Evolutionary conservation across 768 basidiomycete genomes (phyloP).

Genomic region (Amanita phalloides): DNA sequence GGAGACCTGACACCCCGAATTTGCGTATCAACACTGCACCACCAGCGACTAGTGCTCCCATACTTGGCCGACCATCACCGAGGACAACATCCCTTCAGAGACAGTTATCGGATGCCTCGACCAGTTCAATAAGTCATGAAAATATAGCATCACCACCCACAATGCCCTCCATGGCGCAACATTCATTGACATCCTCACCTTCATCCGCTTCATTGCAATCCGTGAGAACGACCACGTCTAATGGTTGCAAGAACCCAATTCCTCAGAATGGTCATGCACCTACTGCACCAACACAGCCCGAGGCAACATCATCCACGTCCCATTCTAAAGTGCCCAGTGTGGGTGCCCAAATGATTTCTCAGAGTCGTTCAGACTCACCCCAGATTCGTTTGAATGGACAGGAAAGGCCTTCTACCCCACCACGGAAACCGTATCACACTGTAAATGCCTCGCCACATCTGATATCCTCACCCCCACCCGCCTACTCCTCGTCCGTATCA

Average conservation of each 20-base stretch:
- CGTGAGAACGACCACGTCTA: constrained; percentile 6
- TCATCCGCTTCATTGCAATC: constrained; percentile 13
- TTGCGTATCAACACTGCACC: constrained; percentile 7
- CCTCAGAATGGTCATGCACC: constrained; percentile 5
- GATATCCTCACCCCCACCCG: constrained; percentile 4
- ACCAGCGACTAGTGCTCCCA: constrained; percentile 5
- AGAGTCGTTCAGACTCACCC: not conserved
- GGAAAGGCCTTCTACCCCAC: constrained; percentile 17
- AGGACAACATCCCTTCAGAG: constrained; percentile 25
- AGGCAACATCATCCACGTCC: constrained; percentile 13
- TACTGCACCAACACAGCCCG: constrained; percentile 3
- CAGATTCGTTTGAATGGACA: not conserved
- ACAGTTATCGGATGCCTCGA: constrained; percentile 20
- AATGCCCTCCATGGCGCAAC: constrained; percentile 3
- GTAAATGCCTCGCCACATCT: constrained; percentile 18
- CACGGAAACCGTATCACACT: constrained; percentile 30
- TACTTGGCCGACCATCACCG: constrained; percentile 20
- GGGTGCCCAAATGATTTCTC: not conserved
- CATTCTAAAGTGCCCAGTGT: constrained; percentile 13
- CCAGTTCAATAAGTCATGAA: constrained; percentile 8
- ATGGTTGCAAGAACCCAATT: constrained; percentile 7
- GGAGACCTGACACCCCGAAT: constrained; percentile 21
- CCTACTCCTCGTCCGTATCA: not conserved
- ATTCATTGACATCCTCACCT: constrained; percentile 9
- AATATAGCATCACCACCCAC: constrained; percentile 7